A percentile compares a stretch with the other conserved stretches of the same genome.
Conservation (phyloP, 352 stramenopile genomes). For the Globisporangium canariense region DNA sequence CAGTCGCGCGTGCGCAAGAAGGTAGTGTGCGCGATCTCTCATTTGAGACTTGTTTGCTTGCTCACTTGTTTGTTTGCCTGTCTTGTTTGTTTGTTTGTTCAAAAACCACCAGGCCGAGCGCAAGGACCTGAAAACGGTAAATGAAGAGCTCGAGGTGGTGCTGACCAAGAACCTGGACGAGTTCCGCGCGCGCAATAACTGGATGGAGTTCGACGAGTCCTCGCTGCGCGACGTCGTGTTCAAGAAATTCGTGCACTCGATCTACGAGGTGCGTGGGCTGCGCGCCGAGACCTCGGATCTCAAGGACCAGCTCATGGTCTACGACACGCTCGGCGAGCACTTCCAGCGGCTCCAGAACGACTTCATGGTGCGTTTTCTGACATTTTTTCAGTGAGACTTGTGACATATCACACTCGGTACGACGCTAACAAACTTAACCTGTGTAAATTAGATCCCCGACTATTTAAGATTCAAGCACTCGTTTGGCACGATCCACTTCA, state of each 20-base stretch:
- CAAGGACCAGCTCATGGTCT: conserved; percentile 47
- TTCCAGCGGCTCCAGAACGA: conserved; percentile 64
- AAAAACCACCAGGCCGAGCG: conserved; percentile 37
- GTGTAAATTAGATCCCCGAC: conserved; percentile 28
- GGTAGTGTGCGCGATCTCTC: conserved; percentile 15
- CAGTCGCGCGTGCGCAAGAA: conserved; percentile 81
- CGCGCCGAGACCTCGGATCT: conserved; percentile 42
- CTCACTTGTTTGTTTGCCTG: not conserved
- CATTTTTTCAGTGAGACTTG: not conserved
- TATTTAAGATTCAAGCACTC: conserved; percentile 32
- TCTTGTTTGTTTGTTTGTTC: not conserved
- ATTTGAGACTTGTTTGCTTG: not conserved
- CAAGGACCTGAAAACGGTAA: conserved; percentile 49
- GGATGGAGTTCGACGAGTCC: conserved; percentile 51
- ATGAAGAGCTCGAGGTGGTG: conserved; percentile 52
- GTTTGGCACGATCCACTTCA: conserved; percentile 63
- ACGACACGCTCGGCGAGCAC: conserved; percentile 68
- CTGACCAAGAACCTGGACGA: conserved; percentile 31
- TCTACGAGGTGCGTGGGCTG: conserved; percentile 64
- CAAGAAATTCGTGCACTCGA: conserved; percentile 69
- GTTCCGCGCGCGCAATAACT: conserved; percentile 41
- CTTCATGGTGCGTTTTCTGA: conserved; percentile 26
- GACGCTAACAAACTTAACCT: not conserved
- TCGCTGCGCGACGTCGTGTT: conserved; percentile 44
- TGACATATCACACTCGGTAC: not conserved